phyloP scores from a whole-genome alignment of 2,329 filamentous ascomycete genomes.

The Ophiostoma sp. region DNA sequence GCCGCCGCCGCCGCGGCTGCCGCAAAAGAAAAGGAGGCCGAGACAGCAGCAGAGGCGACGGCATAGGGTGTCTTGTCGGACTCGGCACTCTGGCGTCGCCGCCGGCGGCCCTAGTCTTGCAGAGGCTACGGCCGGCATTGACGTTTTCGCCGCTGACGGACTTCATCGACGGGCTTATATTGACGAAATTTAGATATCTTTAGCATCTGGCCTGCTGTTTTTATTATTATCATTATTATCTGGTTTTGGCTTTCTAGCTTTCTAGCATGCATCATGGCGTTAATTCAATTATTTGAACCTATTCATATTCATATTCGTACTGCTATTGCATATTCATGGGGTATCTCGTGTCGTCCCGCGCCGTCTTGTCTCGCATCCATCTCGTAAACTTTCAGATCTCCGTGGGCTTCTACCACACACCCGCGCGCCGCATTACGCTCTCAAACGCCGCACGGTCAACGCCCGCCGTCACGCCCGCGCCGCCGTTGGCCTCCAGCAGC shows the following conservation, averaged over 20 bases:
- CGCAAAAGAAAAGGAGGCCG: background rate
- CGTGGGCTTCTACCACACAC: constrained; percentile 63
- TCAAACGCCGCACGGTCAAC: constrained; percentile 79
- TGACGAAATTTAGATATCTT: background rate
- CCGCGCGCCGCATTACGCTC: constrained; percentile 76
- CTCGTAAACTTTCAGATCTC: background rate
- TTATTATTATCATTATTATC: background rate
- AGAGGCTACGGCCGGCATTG: background rate
- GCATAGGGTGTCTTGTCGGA: background rate
- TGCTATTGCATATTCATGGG: background rate
- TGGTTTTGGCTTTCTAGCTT: constrained; percentile 1
- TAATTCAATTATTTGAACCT: background rate
- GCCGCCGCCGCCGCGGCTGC: constrained; percentile 30
- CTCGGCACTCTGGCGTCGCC: background rate
- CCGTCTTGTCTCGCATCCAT: background rate
- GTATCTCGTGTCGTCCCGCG: background rate
- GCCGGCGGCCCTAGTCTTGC: background rate
- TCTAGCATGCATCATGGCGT: constrained; percentile 21
- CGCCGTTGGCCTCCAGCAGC: constrained; percentile 89
- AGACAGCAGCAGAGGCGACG: background rate
- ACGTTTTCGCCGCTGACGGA: background rate
- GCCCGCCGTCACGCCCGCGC: constrained; percentile 62
- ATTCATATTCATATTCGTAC: background rate
- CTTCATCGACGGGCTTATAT: background rate
- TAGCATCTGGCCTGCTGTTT: background rate